phyloP scores from a whole-genome alignment of 352 stramenopile species.

The Globisporangium splendens region DNA sequence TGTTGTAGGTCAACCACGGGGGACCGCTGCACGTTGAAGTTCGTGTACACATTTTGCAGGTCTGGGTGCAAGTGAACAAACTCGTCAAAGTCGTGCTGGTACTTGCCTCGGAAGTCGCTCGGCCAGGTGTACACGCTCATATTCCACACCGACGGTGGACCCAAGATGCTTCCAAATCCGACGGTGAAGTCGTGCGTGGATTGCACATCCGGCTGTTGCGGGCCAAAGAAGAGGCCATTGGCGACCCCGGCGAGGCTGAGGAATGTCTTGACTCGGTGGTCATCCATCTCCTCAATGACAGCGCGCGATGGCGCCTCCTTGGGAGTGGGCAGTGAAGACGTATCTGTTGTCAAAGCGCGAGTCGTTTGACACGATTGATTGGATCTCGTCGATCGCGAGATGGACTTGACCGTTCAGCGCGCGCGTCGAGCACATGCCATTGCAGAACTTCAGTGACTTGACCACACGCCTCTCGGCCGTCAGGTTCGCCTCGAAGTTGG shows the following conservation, averaged over 20 bases:
- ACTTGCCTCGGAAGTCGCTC: slow-evolving; percentile 26
- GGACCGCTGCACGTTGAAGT: slow-evolving; percentile 29
- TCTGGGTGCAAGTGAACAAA: slow-evolving; percentile 18
- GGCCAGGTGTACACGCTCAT: slow-evolving; percentile 33
- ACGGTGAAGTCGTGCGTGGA: slow-evolving; percentile 36
- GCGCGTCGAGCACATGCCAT: slow-evolving; percentile 29
- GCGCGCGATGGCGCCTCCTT: slow-evolving; percentile 41
- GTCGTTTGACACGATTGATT: slow-evolving; percentile 16
- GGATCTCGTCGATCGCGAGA: slow-evolving; percentile 44
- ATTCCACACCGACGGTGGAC: slow-evolving; percentile 29
- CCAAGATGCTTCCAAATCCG: slow-evolving; percentile 28
- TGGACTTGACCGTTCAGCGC: slow-evolving; percentile 33
- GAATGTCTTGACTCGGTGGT: slow-evolving; percentile 48
- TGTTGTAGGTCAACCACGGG: slow-evolving; percentile 29
- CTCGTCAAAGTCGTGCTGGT: slow-evolving; percentile 37
- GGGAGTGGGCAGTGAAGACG: slow-evolving; percentile 49
- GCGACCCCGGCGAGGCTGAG: slow-evolving; percentile 45
- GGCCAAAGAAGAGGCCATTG: slow-evolving; percentile 56
- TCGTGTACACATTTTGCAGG: slow-evolving; percentile 27
- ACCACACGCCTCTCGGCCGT: slow-evolving; percentile 32
- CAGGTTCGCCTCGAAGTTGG: slow-evolving; percentile 32
- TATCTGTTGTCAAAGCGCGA: slow-evolving; percentile 40
- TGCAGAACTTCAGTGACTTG: slow-evolving; percentile 39
- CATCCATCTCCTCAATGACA: slow-evolving; percentile 57
- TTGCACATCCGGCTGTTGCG: slow-evolving; percentile 28